Conservation (phyloP, 306 rosid genomes). For the Citrullus amarus region DNA sequence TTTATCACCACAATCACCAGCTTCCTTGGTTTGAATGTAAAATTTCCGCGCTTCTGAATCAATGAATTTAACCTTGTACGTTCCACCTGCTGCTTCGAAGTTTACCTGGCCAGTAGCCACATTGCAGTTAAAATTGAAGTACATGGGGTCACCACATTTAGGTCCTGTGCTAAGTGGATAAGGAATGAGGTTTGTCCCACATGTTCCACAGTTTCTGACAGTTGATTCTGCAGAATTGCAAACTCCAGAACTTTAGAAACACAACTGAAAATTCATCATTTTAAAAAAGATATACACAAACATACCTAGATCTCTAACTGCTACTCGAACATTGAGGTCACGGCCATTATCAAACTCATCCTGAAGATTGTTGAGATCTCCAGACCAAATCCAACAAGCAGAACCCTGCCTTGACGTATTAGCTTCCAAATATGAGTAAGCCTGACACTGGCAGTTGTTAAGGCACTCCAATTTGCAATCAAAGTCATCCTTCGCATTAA, state of each 20-base stretch:
- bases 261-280: not conserved
- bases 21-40: conserved; percentile 28
- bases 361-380: conserved; percentile 62
- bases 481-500: conserved; percentile 44
- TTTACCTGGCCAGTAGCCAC: conserved; percentile 36
- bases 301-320: conserved; percentile 55
- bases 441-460: conserved; percentile 59
- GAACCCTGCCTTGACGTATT: conserved; percentile 11
- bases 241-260: not conserved
- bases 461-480: conserved; percentile 62
- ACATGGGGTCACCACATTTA: conserved; percentile 48
- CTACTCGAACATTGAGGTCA: conserved; percentile 46
- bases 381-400: conserved; percentile 65
- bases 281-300: not conserved
- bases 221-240: conserved; percentile 35
- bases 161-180: conserved; percentile 67
- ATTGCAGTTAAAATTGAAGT: conserved; percentile 45
- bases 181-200: conserved; percentile 68
- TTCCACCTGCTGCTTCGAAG: conserved; percentile 33
- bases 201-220: conserved; percentile 38
- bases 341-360: conserved; percentile 50
- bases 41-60: conserved; percentile 29
- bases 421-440: conserved; percentile 42
- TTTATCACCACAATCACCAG: conserved; percentile 24
- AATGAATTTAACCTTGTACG: conserved; percentile 41